Conservation (phyloP, 2,329 filamentous ascomycete species). For the Elsinoe perseae region DNA sequence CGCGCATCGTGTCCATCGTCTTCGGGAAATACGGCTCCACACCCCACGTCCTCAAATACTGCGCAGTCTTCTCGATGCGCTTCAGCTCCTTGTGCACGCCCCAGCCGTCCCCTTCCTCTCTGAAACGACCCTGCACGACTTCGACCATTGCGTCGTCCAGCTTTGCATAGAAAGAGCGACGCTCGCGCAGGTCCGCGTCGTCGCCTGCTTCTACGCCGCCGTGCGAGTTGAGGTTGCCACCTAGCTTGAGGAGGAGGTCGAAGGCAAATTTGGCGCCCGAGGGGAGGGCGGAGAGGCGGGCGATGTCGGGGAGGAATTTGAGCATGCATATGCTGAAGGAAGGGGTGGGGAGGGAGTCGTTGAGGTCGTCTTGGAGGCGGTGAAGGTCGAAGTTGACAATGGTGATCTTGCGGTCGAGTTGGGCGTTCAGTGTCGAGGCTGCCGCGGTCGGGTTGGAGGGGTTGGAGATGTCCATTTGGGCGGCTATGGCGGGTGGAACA, state of each 20-base stretch:
- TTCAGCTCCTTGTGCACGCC: slow-evolving; percentile 46
- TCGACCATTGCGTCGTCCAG: slow-evolving; percentile 47
- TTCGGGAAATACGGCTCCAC: slow-evolving; percentile 48
- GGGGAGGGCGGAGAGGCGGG: slow-evolving; percentile 42
- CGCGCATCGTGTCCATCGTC: slow-evolving; percentile 44
- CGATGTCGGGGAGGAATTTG: slow-evolving; percentile 48
- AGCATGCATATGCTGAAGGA: slow-evolving; percentile 49
- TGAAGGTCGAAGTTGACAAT: slow-evolving; percentile 52
- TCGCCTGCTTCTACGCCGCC: slow-evolving; percentile 45
- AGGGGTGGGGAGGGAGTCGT: slow-evolving; percentile 45
- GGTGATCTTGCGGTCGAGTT: slow-evolving; percentile 51
- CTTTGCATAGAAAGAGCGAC: slow-evolving; percentile 43
- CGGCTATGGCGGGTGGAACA: slow-evolving; percentile 45
- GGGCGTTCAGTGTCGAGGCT: slow-evolving; percentile 46
- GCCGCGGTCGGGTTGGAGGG: slow-evolving; percentile 36
- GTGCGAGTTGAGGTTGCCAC: slow-evolving; percentile 49
- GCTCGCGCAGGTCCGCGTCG: slow-evolving; percentile 40
- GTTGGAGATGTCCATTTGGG: slow-evolving; percentile 45
- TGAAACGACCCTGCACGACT: slow-evolving; percentile 43
- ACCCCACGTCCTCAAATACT: slow-evolving; percentile 44
- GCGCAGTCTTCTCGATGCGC: slow-evolving; percentile 49
- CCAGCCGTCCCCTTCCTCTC: slow-evolving; percentile 45
- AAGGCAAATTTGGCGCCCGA: slow-evolving; percentile 44
- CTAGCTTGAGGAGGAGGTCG: slow-evolving; percentile 48
- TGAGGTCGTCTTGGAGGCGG: slow-evolving; percentile 48